Percentiles rank a stretch among this genome's conserved stretches.
Conservation (phyloP, 495 filamentous ascomycete species). For the Neurospora sp. region DNA sequence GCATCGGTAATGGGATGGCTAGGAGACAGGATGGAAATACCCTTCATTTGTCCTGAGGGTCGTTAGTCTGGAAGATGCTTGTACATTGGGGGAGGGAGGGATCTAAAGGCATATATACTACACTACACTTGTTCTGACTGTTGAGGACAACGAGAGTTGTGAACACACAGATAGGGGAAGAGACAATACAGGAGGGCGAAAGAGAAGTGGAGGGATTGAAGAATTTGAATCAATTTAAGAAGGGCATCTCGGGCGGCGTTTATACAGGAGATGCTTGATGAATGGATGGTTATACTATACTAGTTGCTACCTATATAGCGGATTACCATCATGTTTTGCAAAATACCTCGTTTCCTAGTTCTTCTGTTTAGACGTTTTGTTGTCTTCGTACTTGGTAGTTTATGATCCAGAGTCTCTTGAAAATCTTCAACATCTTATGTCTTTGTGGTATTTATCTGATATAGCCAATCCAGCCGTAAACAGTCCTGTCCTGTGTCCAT, state of each 20-base stretch:
- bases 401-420: too few species aligned
- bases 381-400: neutral
- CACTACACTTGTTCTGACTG: too few species aligned
- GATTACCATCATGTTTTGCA: neutral
- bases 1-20: neutral
- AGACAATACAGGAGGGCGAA: too few species aligned
- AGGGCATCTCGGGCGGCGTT: too few species aligned
- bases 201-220: too few species aligned
- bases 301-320: neutral
- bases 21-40: neutral
- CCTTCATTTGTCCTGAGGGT: neutral
- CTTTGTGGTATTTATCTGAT: neutral
- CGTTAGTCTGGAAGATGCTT: too few species aligned
- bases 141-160: too few species aligned
- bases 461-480: neutral
- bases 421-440: too few species aligned
- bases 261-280: too few species aligned
- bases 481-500: too few species aligned
- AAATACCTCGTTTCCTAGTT: neutral
- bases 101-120: neutral
- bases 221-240: too few species aligned
- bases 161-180: too few species aligned
- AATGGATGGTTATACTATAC: neutral
- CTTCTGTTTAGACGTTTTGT: neutral
- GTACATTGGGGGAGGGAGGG: neutral